These are phyloP conservation scores for Cucumis hystrix DNA, from an alignment of 306 rosid species.

Conservation along the genomic window DNA sequence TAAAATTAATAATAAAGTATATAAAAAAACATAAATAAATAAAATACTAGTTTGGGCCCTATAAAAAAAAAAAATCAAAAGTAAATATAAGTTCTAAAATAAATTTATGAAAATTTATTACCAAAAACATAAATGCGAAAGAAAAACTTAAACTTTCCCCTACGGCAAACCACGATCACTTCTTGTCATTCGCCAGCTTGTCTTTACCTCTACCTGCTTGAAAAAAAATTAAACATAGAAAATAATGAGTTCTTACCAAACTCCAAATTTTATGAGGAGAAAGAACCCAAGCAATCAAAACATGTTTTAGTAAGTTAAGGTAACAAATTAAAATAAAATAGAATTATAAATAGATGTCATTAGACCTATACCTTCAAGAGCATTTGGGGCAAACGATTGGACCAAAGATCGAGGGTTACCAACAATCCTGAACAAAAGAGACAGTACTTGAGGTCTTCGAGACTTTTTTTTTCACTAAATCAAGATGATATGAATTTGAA, in stretches of 20 bases:
- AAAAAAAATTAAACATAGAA: too few relatives aligned
- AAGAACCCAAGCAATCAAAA: conserved; percentile 15
- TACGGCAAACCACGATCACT: too few relatives aligned
- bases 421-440: conserved; percentile 40
- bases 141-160: too few relatives aligned
- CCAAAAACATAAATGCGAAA: too few relatives aligned
- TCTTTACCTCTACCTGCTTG: too few relatives aligned
- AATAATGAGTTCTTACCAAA: conserved; percentile 35
- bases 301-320: conserved; percentile 6
- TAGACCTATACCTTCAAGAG: conserved; percentile 35
- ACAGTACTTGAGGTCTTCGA: not conserved
- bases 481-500: not conserved
- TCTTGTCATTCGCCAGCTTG: too few relatives aligned
- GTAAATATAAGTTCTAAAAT: too few relatives aligned
- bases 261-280: conserved; percentile 43
- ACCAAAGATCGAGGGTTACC: conserved; percentile 90
- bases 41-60: too few relatives aligned
- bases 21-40: too few relatives aligned
- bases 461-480: not conserved
- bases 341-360: not conserved
- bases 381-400: conserved; percentile 74
- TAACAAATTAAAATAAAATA: not conserved
- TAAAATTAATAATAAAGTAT: too few relatives aligned
- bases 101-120: too few relatives aligned
- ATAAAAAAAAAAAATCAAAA: too few relatives aligned